Percentiles rank a stretch among this genome's conserved stretches.
These are phyloP conservation scores for Pythium volutum DNA, from an alignment of 352 stramenopile species.

Conservation along the genomic window DNA sequence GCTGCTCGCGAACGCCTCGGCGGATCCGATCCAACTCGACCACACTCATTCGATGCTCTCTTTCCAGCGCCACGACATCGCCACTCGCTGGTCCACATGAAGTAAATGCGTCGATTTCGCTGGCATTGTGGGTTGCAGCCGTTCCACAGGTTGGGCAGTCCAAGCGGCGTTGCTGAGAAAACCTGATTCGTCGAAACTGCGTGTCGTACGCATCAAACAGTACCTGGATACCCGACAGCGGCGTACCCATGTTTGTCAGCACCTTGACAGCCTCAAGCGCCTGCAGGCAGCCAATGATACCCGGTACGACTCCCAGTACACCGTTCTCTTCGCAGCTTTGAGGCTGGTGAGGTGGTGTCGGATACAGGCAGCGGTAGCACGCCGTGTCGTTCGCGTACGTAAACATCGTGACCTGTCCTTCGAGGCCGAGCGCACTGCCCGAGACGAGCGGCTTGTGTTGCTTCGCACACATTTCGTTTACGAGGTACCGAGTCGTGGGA, in stretches of 20 bases:
- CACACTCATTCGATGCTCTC: conserved; percentile 33
- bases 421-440: conserved; percentile 93
- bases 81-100: neutral
- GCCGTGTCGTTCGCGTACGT: conserved; percentile 58
- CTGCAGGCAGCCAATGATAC: conserved; percentile 93
- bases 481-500: conserved; percentile 92
- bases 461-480: conserved; percentile 94
- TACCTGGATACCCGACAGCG: conserved; percentile 60
- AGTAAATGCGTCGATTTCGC: neutral
- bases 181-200: conserved; percentile 64
- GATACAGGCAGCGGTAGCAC: conserved; percentile 98
- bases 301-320: conserved; percentile 94
- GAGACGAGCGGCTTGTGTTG: conserved; percentile 88
- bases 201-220: conserved; percentile 80
- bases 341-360: conserved; percentile 61
- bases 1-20: neutral
- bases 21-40: conserved; percentile 36
- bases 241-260: conserved; percentile 58
- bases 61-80: conserved; percentile 20
- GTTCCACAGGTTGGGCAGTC: conserved; percentile 35
- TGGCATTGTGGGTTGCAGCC: neutral
- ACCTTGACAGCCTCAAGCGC: conserved; percentile 94
- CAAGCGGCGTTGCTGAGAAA: conserved; percentile 32
- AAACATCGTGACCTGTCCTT: conserved; percentile 97
- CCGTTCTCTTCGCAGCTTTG: conserved; percentile 95